phyloP scores from a whole-genome alignment of 2,329 filamentous ascomycete genomes.

The Trichoderma arundinaceum region DNA sequence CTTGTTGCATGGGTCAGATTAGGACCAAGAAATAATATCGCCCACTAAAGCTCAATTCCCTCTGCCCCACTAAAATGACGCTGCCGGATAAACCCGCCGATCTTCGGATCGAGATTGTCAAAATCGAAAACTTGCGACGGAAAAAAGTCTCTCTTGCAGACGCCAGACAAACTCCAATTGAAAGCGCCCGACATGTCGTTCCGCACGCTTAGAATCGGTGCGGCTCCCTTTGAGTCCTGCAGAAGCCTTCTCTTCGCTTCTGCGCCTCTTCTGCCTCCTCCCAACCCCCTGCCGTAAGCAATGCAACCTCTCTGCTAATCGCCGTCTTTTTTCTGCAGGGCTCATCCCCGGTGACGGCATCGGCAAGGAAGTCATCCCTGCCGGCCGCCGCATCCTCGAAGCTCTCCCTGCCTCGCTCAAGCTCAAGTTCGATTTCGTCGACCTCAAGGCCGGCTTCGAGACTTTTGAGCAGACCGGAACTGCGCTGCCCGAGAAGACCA shows the following conservation, averaged over 20 bases:
- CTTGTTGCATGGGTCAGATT: too few species aligned
- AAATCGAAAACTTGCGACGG: background rate
- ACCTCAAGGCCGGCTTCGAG: constrained; percentile 91
- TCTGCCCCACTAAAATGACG: constrained; percentile 11
- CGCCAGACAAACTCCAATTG: background rate
- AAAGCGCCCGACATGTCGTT: constrained; percentile 45
- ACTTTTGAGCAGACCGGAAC: constrained; percentile 89
- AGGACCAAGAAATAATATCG: too few species aligned
- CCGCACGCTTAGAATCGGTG: constrained; percentile 52
- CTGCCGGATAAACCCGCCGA: constrained; percentile 26
- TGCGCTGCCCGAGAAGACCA: constrained; percentile 87
- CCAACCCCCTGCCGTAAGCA: background rate
- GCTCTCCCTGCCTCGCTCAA: constrained; percentile 88
- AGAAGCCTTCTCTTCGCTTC: background rate
- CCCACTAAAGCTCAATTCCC: too few species aligned
- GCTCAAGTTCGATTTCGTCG: constrained; percentile 91
- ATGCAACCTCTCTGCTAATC: constrained; percentile 13
- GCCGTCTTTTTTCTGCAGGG: constrained; percentile 57
- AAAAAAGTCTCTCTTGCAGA: constrained; percentile 7
- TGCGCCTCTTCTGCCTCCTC: background rate
- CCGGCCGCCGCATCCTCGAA: constrained; percentile 89
- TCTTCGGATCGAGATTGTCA: constrained; percentile 18
- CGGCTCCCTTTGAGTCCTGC: background rate
- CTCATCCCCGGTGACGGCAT: constrained; percentile 98
- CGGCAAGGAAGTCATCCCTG: constrained; percentile 96